These are phyloP conservation scores for Yamadazyma conglobata DNA, from an alignment of 1,139 yeast species.

Conservation along the genomic window DNA sequence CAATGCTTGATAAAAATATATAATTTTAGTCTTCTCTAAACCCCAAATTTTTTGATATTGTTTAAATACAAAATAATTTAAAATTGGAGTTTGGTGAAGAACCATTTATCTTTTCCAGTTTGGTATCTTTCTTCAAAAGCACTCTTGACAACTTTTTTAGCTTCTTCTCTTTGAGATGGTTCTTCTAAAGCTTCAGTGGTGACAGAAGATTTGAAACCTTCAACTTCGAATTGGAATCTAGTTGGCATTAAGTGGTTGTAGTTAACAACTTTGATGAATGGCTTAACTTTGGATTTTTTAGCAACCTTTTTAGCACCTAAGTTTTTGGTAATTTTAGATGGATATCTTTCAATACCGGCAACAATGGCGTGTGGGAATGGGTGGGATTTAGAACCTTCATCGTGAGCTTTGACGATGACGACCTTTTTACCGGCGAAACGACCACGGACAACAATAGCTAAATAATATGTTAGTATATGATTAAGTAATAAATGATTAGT, in stretches of 20 bases:
- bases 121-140: slow-evolving; percentile 99
- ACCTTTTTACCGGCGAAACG: slow-evolving; percentile 99
- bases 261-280: slow-evolving; percentile 98
- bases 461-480: slow-evolving; percentile 45
- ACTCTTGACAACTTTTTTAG: slow-evolving; percentile 98
- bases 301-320: slow-evolving; percentile 96
- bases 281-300: slow-evolving; percentile 98
- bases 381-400: slow-evolving; percentile 98
- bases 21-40: slow-evolving; percentile 20
- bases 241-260: slow-evolving; percentile 99
- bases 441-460: slow-evolving; percentile 98
- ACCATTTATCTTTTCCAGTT: slow-evolving; percentile 99
- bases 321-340: slow-evolving; percentile 93
- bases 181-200: slow-evolving; percentile 93
- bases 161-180: slow-evolving; percentile 98
- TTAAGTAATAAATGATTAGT: too few relatives aligned
- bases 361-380: slow-evolving; percentile 99
- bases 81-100: slow-evolving; percentile 98
- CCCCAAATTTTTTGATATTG: slow-evolving; percentile 16
- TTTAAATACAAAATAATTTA: slow-evolving; percentile 72
- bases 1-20: slow-evolving; percentile 30
- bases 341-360: slow-evolving; percentile 99
- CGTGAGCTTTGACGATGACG: slow-evolving; percentile 97
- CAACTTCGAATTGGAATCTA: slow-evolving; percentile 98
- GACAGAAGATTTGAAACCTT: slow-evolving; percentile 87